Base-by-base conservation (phyloP, 179 eudicot genomes). In the Monotropa hypopitys region DNA sequence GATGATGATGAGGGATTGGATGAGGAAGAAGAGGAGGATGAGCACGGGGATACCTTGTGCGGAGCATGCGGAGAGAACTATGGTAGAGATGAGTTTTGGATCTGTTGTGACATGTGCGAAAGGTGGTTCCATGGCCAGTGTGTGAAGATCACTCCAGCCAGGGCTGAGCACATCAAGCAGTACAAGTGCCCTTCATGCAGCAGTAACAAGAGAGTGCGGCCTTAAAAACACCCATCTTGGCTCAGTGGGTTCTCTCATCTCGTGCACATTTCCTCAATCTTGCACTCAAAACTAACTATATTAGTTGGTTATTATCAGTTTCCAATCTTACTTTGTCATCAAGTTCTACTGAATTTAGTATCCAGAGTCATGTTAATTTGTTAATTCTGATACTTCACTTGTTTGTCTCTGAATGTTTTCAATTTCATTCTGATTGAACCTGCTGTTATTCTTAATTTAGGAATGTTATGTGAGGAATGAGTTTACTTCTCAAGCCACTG, bases 111-210 rank as follows among this genome's bases (percentile, higher is more conserved):
- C 78, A 72, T 89, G 26, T 92, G 96, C 50, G 93, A 88, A 87
- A 87, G 79, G 80, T 92, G 97, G 97, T 92, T 90, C 85, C 97
- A 92, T 72, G 97, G 97, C 8, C 90, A 90, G 86, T 92, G 95
- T 65, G 97, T 92, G 66, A 92, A 90, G 90, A 87, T 92, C 71
- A 90, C 97, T 69, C 95, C 97, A 18, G 97, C 97, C n/a, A 88
- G 82, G 82, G 97, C 97, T 23, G 92, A 90, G 86, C 92, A 89
- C 78, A 92, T 92, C 78, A 90, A 92, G 88, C 97, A 92, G 75
- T 92, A 92, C 89, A 92, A 92, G 85, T 92, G 95, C 83, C 97
- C 97, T 4, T 78, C 88, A 0, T 92, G 71, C 71, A 67, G 97
- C 87, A 90, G 77, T 76, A 83, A 77, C 77, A 81, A 81, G 80